These are phyloP conservation scores for Nakaseomyces uthaithaninus DNA, from an alignment of 1,139 yeast genomes.

Conservation along the genomic window DNA sequence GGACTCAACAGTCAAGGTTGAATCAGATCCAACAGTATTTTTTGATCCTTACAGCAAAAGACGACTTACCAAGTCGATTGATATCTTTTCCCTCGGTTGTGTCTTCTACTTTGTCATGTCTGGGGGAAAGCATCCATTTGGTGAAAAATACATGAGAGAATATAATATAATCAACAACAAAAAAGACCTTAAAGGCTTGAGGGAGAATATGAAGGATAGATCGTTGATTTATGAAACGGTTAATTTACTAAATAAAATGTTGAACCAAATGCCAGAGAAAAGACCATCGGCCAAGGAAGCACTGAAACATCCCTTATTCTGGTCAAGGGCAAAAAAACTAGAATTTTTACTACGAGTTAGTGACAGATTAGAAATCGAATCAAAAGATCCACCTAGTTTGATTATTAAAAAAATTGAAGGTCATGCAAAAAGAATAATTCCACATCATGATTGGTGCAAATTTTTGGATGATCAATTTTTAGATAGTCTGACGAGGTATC, in stretches of 20 bases:
- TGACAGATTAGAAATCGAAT: conserved; percentile 83
- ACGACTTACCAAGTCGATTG: conserved; percentile 83
- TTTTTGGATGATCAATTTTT: conserved; percentile 62
- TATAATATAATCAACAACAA: conserved; percentile 75
- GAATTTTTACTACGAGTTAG: conserved; percentile 81
- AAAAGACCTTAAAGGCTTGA: conserved; percentile 45
- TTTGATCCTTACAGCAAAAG: conserved; percentile 40
- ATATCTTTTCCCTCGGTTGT: conserved; percentile 90
- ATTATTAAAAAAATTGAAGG: conserved; percentile 54
- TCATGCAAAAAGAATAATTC: conserved; percentile 46
- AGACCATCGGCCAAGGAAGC: conserved; percentile 69
- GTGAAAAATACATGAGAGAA: conserved; percentile 79
- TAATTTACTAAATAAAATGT: conserved; percentile 68
- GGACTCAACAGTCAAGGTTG: conserved; percentile 9
- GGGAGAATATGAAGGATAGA: conserved; percentile 21
- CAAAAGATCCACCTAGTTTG: conserved; percentile 77
- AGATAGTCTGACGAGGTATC: conserved; percentile 79
- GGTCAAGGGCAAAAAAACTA: conserved; percentile 67
- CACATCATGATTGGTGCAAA: conserved; percentile 68
- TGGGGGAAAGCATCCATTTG: conserved; percentile 89
- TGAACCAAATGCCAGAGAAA: conserved; percentile 52
- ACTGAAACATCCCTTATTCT: conserved; percentile 79
- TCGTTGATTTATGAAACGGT: conserved; percentile 49
- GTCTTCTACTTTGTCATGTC: conserved; percentile 82
- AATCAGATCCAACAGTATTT: conserved; percentile 11